These are phyloP conservation scores for Fusarium sp. DNA, from an alignment of 2,329 filamentous ascomycete species.

Conservation along the genomic window DNA sequence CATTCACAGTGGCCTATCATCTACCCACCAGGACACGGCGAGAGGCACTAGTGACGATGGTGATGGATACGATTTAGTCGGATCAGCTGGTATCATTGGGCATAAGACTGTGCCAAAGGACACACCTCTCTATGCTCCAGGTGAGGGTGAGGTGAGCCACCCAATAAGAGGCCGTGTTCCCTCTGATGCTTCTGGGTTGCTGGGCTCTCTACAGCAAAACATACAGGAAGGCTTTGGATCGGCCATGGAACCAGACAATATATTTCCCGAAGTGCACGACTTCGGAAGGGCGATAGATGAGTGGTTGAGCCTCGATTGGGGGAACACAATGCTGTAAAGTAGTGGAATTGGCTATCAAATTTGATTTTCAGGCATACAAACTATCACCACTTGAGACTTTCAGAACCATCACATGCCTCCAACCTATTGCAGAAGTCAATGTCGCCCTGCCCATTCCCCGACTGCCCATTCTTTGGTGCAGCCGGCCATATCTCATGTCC, in stretches of 20 bases:
- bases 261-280: background rate
- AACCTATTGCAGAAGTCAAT: background rate
- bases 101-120: background rate
- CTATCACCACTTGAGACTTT: background rate
- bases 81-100: background rate
- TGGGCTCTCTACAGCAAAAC: background rate
- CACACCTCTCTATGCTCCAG: background rate
- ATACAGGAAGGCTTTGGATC: background rate
- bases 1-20: background rate
- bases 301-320: background rate
- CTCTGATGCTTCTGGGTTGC: background rate
- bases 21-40: rapidly evolving
- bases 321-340: background rate
- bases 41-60: background rate
- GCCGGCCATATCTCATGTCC: background rate
- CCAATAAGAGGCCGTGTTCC: background rate
- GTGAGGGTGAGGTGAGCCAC: background rate
- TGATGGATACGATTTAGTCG: background rate
- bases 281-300: background rate
- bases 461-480: background rate
- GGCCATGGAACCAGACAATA: background rate
- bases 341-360: background rate
- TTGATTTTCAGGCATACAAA: rapidly evolving
- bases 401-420: background rate
- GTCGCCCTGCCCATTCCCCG: background rate